Evolutionary conservation across 148 eudicot genomes (phyloP), one percentile per base, ranked within the genome.

Genomic region (Rheum nobile): DNA sequence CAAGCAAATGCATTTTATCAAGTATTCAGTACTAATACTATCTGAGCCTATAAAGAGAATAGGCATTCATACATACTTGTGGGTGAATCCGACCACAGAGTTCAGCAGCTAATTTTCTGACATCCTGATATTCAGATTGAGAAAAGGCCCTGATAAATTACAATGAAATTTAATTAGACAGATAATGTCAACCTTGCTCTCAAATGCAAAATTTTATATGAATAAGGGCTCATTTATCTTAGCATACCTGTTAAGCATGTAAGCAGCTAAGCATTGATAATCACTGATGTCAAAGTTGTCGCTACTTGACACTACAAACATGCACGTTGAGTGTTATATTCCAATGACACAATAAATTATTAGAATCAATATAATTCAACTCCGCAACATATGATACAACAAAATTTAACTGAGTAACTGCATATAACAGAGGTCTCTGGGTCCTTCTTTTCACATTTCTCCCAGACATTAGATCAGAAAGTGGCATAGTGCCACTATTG

Each of bases 11-110:
- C 39, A 29, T 67, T 31, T 39, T 14, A 16, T 67, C 41, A 14
- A 11, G 29, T 13, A 63, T 63, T 14, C n/a, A 11, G n/a, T 14
- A 67, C 13, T 28, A 54, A 12, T 57, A 57, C 29, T 57, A 8
- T 26, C 13, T 3, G 67, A 22, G 13, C 59, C 6, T 50, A 74
- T 17, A 61, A 7, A 59, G 54, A 73, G 9, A 12, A 34, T 39
- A 37, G n/a, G 29, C 41, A 57, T 29, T 35, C 26, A n/a, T 8
- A 68, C 79, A 68, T 87, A 89, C 97, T 78, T 86, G 67, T 38
- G 92, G 92, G 77, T 89, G 95, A 77, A 89, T 84, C 76, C 91
- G 84, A 70, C 97, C 97, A 79, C 87, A 89, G 16, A 89, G 97
- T 81, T 91, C 97, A 71, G 97, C 94, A 48, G 94, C 89, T 77